phyloP scores from a whole-genome alignment of 2,329 filamentous ascomycete genomes.

The Microcera coccophila region DNA sequence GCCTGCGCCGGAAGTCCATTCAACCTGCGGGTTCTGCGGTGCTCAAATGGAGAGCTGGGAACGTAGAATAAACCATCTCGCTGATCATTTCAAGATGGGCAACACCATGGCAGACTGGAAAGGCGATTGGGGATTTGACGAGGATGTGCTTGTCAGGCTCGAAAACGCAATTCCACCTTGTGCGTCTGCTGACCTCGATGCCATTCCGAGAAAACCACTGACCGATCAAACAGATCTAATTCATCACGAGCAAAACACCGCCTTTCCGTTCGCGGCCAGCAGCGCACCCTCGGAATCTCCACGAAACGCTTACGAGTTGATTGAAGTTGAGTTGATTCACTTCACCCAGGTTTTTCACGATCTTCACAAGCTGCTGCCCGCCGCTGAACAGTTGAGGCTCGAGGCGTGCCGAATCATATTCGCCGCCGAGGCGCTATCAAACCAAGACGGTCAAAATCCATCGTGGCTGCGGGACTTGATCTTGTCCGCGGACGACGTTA shows the following conservation, averaged over 20 bases:
- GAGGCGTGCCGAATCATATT: conserved; percentile 16
- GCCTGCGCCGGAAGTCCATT: conserved; percentile 33
- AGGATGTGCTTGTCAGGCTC: conserved; percentile 32
- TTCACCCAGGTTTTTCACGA: conserved; percentile 18
- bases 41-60: conserved; percentile 35
- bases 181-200: conserved; percentile 9
- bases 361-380: conserved; percentile 11
- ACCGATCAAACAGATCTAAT: conserved; percentile 13
- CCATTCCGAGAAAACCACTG: conserved; percentile 2
- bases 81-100: conserved; percentile 40
- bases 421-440: conserved; percentile 16
- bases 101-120: conserved; percentile 41
- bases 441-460: background rate
- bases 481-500: conserved; percentile 9
- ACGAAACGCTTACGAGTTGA: conserved; percentile 19
- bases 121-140: conserved; percentile 42
- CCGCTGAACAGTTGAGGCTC: conserved; percentile 16
- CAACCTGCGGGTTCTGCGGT: conserved; percentile 40
- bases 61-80: conserved; percentile 35
- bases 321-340: conserved; percentile 18
- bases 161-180: conserved; percentile 42
- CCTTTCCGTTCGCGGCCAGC: conserved; percentile 16
- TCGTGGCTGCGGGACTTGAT: conserved; percentile 23
- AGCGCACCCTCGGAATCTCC: conserved; percentile 17
- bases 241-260: conserved; percentile 16